Evolutionary conservation across 495 filamentous ascomycete genomes (phyloP).

Genomic region (Lepraria neglecta): DNA sequence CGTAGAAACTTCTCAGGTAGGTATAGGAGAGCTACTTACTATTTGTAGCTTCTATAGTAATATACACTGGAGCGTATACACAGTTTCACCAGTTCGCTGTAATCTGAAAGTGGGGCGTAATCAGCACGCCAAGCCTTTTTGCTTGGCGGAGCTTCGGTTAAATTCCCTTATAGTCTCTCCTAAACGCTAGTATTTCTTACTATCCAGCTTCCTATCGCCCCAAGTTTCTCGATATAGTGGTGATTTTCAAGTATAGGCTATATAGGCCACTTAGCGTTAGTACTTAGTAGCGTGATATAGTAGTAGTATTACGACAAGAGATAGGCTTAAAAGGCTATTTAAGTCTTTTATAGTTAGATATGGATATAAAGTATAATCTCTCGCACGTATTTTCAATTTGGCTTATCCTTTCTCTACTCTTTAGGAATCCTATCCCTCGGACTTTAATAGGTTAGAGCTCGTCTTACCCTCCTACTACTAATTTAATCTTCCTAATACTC

Average conservation of each 20-base stretch:
- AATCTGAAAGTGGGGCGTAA: slow-evolving; percentile 3
- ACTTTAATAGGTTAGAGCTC: slow-evolving; percentile 7
- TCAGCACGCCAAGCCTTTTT: slow-evolving; percentile 1
- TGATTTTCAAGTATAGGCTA: slow-evolving; percentile 4
- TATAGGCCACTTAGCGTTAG: slow-evolving; percentile 5
- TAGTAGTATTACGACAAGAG: slow-evolving; percentile 4
- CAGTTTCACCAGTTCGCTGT: slow-evolving; percentile 8
- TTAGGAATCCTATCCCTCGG: not conserved
- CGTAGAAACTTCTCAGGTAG: too few relatives aligned
- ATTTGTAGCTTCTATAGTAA: too few relatives aligned
- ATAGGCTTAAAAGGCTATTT: slow-evolving; percentile 4
- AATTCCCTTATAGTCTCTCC: slow-evolving; percentile 4
- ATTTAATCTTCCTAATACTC: slow-evolving; percentile 4
- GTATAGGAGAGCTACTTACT: too few relatives aligned
- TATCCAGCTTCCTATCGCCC: slow-evolving; percentile 1
- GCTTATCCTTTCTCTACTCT: slow-evolving; percentile 3
- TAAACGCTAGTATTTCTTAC: not conserved
- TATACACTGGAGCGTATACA: not conserved
- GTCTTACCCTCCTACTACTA: slow-evolving; percentile 3
- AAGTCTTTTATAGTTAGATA: slow-evolving; percentile 5
- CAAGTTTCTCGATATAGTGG: not conserved
- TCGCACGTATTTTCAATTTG: slow-evolving; percentile 7
- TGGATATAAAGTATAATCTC: slow-evolving; percentile 5
- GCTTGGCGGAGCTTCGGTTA: not conserved
- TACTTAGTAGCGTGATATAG: not conserved